phyloP scores from a whole-genome alignment of 345 rosid species.

The Rhodomyrtus tomentosa region DNA sequence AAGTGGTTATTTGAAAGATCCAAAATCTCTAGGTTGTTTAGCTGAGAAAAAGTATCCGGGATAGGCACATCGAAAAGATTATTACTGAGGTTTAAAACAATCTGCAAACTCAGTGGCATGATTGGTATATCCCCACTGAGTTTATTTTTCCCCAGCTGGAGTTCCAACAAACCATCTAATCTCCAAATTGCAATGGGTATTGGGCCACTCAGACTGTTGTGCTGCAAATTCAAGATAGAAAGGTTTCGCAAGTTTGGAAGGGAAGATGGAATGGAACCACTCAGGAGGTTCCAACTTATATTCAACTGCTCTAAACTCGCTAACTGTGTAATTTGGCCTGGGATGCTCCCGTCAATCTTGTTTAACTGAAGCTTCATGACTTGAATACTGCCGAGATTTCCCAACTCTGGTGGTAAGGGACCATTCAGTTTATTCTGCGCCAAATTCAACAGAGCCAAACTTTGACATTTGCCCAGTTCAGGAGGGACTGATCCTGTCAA shows the following conservation, averaged over 20 bases:
- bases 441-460: constrained; percentile 47
- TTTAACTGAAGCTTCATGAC: constrained; percentile 51
- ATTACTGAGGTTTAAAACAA: constrained; percentile 62
- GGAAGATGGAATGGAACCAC: constrained; percentile 49
- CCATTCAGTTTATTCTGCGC: constrained; percentile 41
- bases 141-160: constrained; percentile 59
- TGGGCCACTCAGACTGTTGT: constrained; percentile 38
- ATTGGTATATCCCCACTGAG: constrained; percentile 40
- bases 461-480: constrained; percentile 24
- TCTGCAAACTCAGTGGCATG: constrained; percentile 54
- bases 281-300: constrained; percentile 44
- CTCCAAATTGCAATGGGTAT: constrained; percentile 32
- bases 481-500: constrained; percentile 37
- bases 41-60: constrained; percentile 19
- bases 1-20: constrained; percentile 62
- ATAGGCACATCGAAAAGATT: constrained; percentile 47
- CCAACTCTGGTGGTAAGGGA: constrained; percentile 23
- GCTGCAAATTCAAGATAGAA: constrained; percentile 31
- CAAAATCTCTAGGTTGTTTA: constrained; percentile 46
- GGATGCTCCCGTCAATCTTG: constrained; percentile 43
- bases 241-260: constrained; percentile 31
- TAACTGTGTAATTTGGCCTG: constrained; percentile 16
- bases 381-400: constrained; percentile 30
- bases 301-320: constrained; percentile 21
- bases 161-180: constrained; percentile 39